Evolutionary conservation across 1,139 yeast genomes (phyloP).

Genomic region (Casaregolazyma lundiana): DNA sequence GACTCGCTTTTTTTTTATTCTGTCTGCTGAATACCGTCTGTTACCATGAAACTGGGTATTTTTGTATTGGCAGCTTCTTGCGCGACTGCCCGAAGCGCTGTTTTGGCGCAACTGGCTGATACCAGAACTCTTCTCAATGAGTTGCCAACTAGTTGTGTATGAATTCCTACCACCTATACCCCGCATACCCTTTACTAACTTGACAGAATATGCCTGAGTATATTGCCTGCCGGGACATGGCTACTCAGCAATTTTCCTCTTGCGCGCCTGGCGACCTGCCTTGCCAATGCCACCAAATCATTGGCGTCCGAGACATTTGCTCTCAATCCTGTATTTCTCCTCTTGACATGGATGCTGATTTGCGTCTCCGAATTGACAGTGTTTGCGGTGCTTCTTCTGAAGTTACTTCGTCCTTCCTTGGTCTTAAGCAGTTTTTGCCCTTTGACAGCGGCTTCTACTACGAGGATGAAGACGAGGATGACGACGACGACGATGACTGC

Average conservation of each 20-base stretch:
- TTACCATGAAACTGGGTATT: neutral
- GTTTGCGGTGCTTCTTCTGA: conserved; percentile 22
- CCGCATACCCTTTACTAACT: neutral
- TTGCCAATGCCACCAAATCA: conserved; percentile 25
- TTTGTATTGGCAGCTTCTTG: neutral
- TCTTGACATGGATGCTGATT: conserved; percentile 7
- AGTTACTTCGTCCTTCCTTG: conserved; percentile 14
- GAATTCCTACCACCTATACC: conserved; percentile 2
- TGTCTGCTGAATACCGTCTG: neutral
- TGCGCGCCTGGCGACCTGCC: conserved; percentile 23
- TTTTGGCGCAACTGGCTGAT: neutral
- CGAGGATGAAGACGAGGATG: conserved; percentile 20
- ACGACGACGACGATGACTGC: conserved; percentile 27
- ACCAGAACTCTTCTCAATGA: conserved; percentile 2
- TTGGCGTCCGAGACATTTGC: conserved; percentile 21
- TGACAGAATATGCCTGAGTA: conserved; percentile 17
- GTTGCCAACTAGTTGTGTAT: conserved; percentile 9
- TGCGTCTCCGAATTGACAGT: conserved; percentile 14
- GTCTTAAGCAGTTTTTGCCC: conserved; percentile 19
- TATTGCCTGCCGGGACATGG: conserved; percentile 20
- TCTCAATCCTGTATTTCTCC: conserved; percentile 18
- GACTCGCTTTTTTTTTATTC: neutral
- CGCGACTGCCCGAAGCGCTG: neutral
- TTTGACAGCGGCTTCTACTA: conserved; percentile 15
- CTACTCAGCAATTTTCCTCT: conserved; percentile 14